phyloP scores from a whole-genome alignment of 495 filamentous ascomycete species.

The Aspergillus olivimuriae region DNA sequence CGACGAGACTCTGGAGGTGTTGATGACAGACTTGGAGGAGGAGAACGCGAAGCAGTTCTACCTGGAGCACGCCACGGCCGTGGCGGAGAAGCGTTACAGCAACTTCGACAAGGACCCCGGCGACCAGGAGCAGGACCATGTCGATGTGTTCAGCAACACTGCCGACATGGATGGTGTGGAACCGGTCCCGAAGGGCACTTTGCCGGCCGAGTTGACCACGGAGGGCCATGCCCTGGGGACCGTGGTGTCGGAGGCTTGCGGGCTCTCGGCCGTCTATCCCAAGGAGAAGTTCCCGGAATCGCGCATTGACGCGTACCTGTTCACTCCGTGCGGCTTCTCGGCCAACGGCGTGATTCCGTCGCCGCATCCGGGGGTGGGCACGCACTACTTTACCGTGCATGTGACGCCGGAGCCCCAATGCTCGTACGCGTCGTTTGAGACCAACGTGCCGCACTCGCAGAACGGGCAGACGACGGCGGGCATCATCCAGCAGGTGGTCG shows the following conservation, averaged over 20 bases:
- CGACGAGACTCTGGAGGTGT: conserved; percentile 93
- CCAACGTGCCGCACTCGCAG: conserved; percentile 90
- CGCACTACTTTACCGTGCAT: conserved; percentile 98
- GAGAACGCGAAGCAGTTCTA: conserved; percentile 96
- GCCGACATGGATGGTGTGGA: conserved; percentile 59
- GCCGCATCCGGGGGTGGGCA: conserved; percentile 54
- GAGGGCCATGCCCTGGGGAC: conserved; percentile 93
- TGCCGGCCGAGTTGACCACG: conserved; percentile 72
- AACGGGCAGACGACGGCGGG: conserved; percentile 83
- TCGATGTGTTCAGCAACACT: conserved; percentile 77
- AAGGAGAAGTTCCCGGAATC: conserved; percentile 84
- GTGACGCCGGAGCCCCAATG: conserved; percentile 97
- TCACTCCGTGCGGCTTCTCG: conserved; percentile 95
- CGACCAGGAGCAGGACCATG: no score
- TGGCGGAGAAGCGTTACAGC: conserved; percentile 73
- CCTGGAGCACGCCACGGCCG: conserved; percentile 82
- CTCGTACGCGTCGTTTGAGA: conserved; percentile 99
- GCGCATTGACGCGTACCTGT: conserved; percentile 91
- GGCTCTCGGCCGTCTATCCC: conserved; percentile 85
- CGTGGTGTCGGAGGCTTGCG: conserved; percentile 85
- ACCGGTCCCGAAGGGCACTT: conserved; percentile 47
- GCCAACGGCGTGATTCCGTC: conserved; percentile 95
- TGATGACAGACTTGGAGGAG: conserved; percentile 96
- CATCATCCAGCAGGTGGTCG: conserved; percentile 86
- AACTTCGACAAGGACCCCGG: conserved; percentile 40